Percentiles rank a stretch among this genome's conserved stretches.
Conservation (phyloP, 768 basidiomycete genomes). For the Leccinum fibrillosum region DNA sequence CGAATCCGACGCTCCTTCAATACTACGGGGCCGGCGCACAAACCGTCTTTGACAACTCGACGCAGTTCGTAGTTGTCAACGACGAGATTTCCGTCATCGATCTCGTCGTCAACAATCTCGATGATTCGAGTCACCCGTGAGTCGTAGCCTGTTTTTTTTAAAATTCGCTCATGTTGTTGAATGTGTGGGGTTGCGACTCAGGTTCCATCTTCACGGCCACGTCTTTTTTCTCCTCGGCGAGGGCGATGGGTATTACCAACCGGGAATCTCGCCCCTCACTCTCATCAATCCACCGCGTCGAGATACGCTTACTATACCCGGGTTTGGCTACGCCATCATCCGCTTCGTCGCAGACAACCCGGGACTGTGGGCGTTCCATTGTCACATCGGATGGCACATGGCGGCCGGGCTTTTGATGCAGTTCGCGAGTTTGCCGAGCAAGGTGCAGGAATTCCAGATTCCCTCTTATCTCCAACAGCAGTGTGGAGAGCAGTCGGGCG, state of each 20-base stretch:
- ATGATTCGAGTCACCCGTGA: conserved; percentile 32
- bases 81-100: conserved; percentile 29
- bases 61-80: conserved; percentile 25
- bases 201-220: conserved; percentile 40
- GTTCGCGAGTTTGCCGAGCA: conserved; percentile 36
- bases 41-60: conserved; percentile 21
- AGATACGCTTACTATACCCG: conserved; percentile 41
- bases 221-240: conserved; percentile 34
- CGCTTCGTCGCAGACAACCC: conserved; percentile 44
- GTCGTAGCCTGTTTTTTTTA: background rate
- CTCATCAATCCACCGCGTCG: conserved; percentile 38
- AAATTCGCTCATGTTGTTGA: background rate
- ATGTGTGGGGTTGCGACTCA: background rate
- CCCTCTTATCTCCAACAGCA: conserved; percentile 34
- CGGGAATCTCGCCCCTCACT: conserved; percentile 27
- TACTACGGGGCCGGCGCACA: conserved; percentile 24
- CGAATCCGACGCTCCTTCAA: conserved; percentile 29
- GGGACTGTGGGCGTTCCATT: conserved; percentile 46
- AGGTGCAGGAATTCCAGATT: conserved; percentile 32
- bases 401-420: conserved; percentile 40
- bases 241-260: conserved; percentile 33
- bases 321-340: conserved; percentile 35
- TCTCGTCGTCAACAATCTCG: conserved; percentile 20
- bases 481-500: conserved; percentile 33
- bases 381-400: conserved; percentile 41